Base-by-base conservation (phyloP, 2,329 filamentous ascomycete genomes). In the Fusarium paranaense region DNA sequence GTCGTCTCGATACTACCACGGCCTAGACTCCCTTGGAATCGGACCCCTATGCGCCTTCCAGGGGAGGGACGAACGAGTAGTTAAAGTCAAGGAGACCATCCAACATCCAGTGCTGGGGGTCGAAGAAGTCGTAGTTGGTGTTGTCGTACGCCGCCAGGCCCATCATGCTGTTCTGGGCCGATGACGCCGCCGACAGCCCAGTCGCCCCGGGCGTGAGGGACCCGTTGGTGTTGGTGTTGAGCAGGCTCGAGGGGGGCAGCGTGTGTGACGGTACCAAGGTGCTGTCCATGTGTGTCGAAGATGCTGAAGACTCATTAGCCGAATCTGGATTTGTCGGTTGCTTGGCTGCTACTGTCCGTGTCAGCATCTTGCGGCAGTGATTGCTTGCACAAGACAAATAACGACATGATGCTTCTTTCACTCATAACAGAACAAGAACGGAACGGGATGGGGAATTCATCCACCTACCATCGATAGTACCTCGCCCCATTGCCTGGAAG, bases 41-140 rank as follows among this genome's bases (percentile, higher is more conserved):
- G 47, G 25, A 18, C 27, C 25, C 40, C 70, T 81, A 89, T 71
- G 87, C 83, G 71, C 88, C 86, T 70, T 92, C 90, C 40, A 90
- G 81, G 1, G 87, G 85, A 66, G 85, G 83, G 40, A 88, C 86
- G 77, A 90, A 92, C 13, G 87, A 88, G 79, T 92, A 95, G 73
- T 94, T 94, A 80, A 96, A 93, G 80, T 95, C 93, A 69, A 97
- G 87, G 37, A 96, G 87, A 16, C 94, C 94, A 81, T 98, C 95
- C 69, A 98, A 86, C 87, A 97, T 95, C 95, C 95, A 98, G 81
- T 96, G 94, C 78, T 98, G 88, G 1, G 95, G 94, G 83, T 98
- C 95, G 79, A 97, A 98, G 71, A 97, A 94, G 81, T 97, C 94
- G 81, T 95, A 95, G 77, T 91, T 93, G 11, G 90, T 89, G 64